Base-by-base conservation (phyloP, 345 rosid genomes). In the Hirschfeldia incana region DNA sequence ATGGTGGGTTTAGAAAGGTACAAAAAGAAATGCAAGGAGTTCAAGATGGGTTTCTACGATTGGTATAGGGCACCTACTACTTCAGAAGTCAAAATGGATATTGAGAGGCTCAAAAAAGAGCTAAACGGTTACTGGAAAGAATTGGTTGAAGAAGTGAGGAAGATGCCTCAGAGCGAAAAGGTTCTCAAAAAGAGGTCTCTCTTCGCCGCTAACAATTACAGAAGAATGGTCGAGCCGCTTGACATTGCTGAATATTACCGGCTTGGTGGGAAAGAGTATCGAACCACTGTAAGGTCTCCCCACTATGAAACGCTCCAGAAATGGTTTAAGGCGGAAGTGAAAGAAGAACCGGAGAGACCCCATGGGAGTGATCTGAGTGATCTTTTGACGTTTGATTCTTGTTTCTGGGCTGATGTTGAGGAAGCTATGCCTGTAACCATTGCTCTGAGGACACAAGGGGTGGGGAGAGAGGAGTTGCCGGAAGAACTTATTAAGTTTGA, bases 371-470 rank as follows among this genome's bases (percentile, higher is more conserved):
- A 82, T 4, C 75, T 85, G 62, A 74, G 74, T 28, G 66, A 28
- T 6, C 70, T 13, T 12, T 11, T 90, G 17, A 89, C 86, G 0
- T 72, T 85, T 44, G 96, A 92, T 85, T 92, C 98, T 17, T 90
- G 94, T 67, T 94, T 94, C 16, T 94, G 98, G 98, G 88, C 89
- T 15, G 70, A 81, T 3, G 98, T 94, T 8, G 96, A 94, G 80
- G 95, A 92, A 74, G 89, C 93, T 9, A 6, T 87, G 39, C 69
- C 80, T 6, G 69, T 64, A 0, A 76, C 86, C 71, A 61, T 80
- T 8, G 10, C 8, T 61, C 58, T 83, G 57, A 73, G 27, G 6
- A 44, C 37, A 39, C 1, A 13, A 0, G 69, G 28, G 37, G 82
- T 68, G 17, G 60, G 21, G 7, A 69, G 71, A 64, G 15, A 3